phyloP scores from a whole-genome alignment of 306 rosid species.

The Sindora glabra region DNA sequence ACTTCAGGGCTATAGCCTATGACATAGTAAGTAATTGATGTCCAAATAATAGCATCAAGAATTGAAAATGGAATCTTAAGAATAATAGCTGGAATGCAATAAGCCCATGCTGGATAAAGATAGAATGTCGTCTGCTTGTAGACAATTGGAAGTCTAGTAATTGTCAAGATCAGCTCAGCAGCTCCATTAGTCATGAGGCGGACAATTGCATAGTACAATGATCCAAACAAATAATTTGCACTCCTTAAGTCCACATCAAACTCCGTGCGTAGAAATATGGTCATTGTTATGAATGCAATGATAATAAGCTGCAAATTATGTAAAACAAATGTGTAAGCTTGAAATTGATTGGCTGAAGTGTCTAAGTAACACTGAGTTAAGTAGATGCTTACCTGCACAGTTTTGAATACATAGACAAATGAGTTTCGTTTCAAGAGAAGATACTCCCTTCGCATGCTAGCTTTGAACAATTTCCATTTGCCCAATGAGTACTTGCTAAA shows the following conservation, averaged over 20 bases:
- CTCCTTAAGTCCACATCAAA: conserved; percentile 34
- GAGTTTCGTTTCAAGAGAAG: conserved; percentile 74
- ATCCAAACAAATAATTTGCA: conserved; percentile 58
- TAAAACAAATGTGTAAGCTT: conserved; percentile 1
- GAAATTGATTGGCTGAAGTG: not conserved
- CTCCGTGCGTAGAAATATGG: conserved; percentile 59
- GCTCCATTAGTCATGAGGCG: conserved; percentile 69
- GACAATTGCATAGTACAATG: conserved; percentile 55
- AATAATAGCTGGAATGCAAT: conserved; percentile 43
- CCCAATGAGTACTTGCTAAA: conserved; percentile 48
- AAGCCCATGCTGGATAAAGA: conserved; percentile 61
- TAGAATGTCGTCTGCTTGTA: conserved; percentile 51
- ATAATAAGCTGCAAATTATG: conserved; percentile 45
- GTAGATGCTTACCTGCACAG: conserved; percentile 44
- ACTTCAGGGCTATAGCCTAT: conserved; percentile 57
- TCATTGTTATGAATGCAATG: conserved; percentile 66
- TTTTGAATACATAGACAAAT: conserved; percentile 63
- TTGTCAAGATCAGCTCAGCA: conserved; percentile 66
- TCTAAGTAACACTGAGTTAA: not conserved
- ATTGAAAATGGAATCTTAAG: conserved; percentile 51
- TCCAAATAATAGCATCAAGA: conserved; percentile 48
- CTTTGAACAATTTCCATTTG: conserved; percentile 55
- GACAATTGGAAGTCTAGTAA: conserved; percentile 52
- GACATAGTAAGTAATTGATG: conserved; percentile 48
- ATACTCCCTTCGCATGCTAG: conserved; percentile 63